phyloP scores from a whole-genome alignment of 352 stramenopile genomes.

The Pythium sukuiense region DNA sequence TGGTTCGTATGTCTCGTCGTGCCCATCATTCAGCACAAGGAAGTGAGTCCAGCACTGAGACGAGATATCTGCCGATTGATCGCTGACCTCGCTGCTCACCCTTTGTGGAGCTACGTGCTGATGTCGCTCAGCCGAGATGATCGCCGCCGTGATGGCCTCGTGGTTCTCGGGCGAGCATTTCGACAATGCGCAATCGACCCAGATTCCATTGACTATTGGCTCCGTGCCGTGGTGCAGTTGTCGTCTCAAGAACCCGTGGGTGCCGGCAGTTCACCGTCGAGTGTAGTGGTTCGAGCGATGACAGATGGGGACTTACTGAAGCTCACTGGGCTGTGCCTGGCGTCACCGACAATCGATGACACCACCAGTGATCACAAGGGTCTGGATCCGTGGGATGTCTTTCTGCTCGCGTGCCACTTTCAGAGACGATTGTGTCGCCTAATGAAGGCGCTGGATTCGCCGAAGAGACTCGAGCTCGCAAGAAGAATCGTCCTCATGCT shows the following conservation, averaged over 20 bases:
- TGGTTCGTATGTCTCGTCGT: conserved; percentile 2
- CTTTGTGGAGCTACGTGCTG: neutral
- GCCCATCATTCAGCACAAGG: conserved; percentile 5
- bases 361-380: neutral
- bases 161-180: conserved; percentile 15
- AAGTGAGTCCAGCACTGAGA: neutral
- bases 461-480: neutral
- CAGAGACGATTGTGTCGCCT: neutral
- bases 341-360: neutral
- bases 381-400: neutral
- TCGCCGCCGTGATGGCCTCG: conserved; percentile 4
- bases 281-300: conserved; percentile 6
- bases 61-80: conserved; percentile 10
- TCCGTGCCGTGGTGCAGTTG: neutral
- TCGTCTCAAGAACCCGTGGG: neutral
- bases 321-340: neutral
- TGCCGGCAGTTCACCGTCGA: neutral
- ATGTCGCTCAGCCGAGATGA: neutral
- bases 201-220: neutral
- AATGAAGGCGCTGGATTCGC: neutral
- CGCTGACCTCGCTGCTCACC: neutral
- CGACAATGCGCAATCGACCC: neutral
- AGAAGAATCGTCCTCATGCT: neutral
- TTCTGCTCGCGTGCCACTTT: neutral
- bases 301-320: neutral